Conservation (phyloP, 1,284 basidiomycete genomes). For the Leccinum pachyderme region DNA sequence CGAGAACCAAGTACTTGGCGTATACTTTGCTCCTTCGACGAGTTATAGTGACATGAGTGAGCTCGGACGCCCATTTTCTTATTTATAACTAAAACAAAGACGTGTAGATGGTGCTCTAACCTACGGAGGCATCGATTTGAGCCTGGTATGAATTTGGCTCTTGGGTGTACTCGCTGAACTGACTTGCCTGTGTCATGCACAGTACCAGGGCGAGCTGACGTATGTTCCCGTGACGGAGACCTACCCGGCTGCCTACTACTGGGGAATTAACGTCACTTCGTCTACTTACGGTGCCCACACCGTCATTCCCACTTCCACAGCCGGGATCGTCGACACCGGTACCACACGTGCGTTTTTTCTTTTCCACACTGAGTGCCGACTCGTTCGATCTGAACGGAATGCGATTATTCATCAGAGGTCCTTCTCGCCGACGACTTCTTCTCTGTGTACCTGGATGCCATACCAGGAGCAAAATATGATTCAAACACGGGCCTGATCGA, state of each 20-base stretch:
- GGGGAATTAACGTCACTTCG: constrained; percentile 26
- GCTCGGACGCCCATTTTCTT: not conserved
- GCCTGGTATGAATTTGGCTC: constrained; percentile 16
- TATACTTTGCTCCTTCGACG: constrained; percentile 27
- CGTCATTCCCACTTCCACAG: constrained; percentile 18
- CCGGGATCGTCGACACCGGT: constrained; percentile 23
- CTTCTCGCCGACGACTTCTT: constrained; percentile 25
- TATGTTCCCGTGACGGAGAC: constrained; percentile 26
- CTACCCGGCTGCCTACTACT: constrained; percentile 17
- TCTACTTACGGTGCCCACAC: constrained; percentile 12
- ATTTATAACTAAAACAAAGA: not conserved
- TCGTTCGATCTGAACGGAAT: not conserved
- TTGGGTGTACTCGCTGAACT: not conserved
- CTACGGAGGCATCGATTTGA: constrained; percentile 24
- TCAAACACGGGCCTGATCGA: constrained; percentile 16
- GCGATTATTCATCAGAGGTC: constrained; percentile 10
- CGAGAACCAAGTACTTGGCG: constrained; percentile 16
- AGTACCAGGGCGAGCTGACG: constrained; percentile 20
- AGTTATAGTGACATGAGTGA: constrained; percentile 20
- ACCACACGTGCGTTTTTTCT: constrained; percentile 17
- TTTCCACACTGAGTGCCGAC: not conserved
- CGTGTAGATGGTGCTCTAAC: constrained; percentile 27
- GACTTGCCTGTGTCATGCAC: not conserved
- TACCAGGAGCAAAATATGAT: constrained; percentile 21
- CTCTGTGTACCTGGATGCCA: constrained; percentile 14